Conservation (phyloP, 1,284 basidiomycete genomes). For the Rhodofomes roseus region DNA sequence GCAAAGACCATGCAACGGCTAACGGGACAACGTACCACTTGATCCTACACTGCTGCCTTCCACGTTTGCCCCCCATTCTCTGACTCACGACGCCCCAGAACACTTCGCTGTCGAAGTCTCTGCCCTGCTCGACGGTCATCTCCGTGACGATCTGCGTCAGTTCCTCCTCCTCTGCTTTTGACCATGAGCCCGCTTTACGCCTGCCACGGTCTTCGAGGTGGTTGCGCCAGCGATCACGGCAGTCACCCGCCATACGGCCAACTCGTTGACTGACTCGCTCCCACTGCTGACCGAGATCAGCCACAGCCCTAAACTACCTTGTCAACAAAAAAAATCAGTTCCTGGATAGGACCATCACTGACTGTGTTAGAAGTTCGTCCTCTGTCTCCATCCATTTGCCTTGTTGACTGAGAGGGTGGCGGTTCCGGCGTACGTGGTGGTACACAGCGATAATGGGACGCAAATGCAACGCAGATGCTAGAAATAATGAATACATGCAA, state of each 20-base stretch:
- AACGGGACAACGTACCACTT: slow-evolving; percentile 57
- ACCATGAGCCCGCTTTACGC: slow-evolving; percentile 57
- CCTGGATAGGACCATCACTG: slow-evolving; percentile 19
- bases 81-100: slow-evolving; percentile 78
- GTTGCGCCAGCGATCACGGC: slow-evolving; percentile 81
- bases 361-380: slow-evolving; percentile 65
- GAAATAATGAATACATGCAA: neutral
- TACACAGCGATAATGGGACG: slow-evolving; percentile 80
- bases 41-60: slow-evolving; percentile 77
- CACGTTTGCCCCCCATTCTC: slow-evolving; percentile 70
- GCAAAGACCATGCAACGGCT: neutral
- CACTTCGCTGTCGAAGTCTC: slow-evolving; percentile 69
- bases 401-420: slow-evolving; percentile 63
- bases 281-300: slow-evolving; percentile 73
- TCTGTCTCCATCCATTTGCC: slow-evolving; percentile 71
- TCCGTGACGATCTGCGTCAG: slow-evolving; percentile 69
- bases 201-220: slow-evolving; percentile 61
- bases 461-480: slow-evolving; percentile 65
- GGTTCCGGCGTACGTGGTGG: slow-evolving; percentile 67
- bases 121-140: slow-evolving; percentile 65
- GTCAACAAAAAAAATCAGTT: neutral
- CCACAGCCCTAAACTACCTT: slow-evolving; percentile 50
- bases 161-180: slow-evolving; percentile 68
- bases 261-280: slow-evolving; percentile 67
- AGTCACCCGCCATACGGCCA: slow-evolving; percentile 72